Base-by-base conservation (phyloP, 2,329 filamentous ascomycete species). In the Boeremia exigua region DNA sequence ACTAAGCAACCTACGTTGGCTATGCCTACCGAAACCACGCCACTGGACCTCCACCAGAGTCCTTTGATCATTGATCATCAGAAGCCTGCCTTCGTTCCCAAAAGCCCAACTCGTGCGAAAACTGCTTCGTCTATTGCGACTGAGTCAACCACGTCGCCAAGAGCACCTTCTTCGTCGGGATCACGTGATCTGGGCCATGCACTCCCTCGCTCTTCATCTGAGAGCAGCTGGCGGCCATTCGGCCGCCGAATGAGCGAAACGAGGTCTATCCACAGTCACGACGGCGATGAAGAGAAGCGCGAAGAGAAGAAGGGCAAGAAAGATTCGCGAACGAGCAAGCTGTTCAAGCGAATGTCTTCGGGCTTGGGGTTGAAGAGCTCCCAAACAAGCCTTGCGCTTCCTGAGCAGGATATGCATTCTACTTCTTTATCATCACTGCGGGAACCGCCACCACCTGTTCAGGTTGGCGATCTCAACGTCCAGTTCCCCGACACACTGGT, bases 401-500 rank as follows among this genome's bases (percentile, higher is more conserved):
- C 77, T 46, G 79, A 80, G 58, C 70, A 77, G 19, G 68, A 73
- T n/a, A 46, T 65, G 32, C 64, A 58, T 19, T 57, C 70, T 2
- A 66, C 62, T 11, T 66, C 60, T 7, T 51, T 74, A 17, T 59
- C 69, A 9, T 71, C 66, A 15, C 62, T 75, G 12, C 64, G 73
- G 8, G 78, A 80, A 58, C 78, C 75, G 45, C 78, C 77, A 32
- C 79, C 87, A 48, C 82, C 88, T 25, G 82, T 91, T 3, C 87
- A 89, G 59, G 84, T 96, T 75, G 92, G 93, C 44, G 91, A 97
- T 69, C 88, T 99, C 60, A 98, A 99, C 68, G 91, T 98, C 10
- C 95, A 99, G 73, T 97, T 99, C 73, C 95, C 95, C 0, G 94
- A 98, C 72, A 96, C 92, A 50, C 82, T 99, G 42, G 80, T 81